Evolutionary conservation across 306 rosid species (phyloP), one percentile per base, ranked within the genome.

Genomic region (Hippophae tibetana): DNA sequence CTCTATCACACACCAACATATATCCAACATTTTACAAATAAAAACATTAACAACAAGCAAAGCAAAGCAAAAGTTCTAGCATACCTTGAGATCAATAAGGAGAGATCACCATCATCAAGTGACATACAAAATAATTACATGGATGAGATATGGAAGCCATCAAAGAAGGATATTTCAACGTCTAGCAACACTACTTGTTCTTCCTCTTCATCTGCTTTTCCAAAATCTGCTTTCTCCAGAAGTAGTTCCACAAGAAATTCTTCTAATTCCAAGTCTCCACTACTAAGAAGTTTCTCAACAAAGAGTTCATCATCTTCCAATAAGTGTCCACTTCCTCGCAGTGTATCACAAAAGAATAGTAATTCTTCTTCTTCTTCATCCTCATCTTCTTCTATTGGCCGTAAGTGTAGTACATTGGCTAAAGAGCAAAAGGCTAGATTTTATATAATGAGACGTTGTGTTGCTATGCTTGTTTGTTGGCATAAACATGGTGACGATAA

Each of bases 391-490:
- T 77, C 90, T n/a, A 83, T 87, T 9, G 74, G 96, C 65, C 57
- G 67, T 44, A 90, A 90, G 57, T 90, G 87, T 43, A 87, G 84
- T 56, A 81, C 81, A 64, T 58, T 90, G 11, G 97, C 97, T 0
- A 87, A 90, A 76, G 94, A 90, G 67, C 90, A 90, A 9, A 90
- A 84, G 66, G 95, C 97, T 49, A 90, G 97, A 63, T 90, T 90
- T 62, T 90, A 87, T 77, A 90, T 90, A 74, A 90, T 90, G 87
- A 83, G 95, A 47, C 76, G 90, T 18, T 90, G 97, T 49, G 94
- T 90, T 5, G 95, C 97, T 11, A 90, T 90, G 95, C 82, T 90
- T 18, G 97, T 84, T 60, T 90, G 97, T 66, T 90, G 97, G 97
- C 97, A 87, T 78, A 90, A 90, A 62, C 95, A 87, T 64, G 89